phyloP scores from a whole-genome alignment of 331 rosid genomes.

The Rhamnella rubrinervis region DNA sequence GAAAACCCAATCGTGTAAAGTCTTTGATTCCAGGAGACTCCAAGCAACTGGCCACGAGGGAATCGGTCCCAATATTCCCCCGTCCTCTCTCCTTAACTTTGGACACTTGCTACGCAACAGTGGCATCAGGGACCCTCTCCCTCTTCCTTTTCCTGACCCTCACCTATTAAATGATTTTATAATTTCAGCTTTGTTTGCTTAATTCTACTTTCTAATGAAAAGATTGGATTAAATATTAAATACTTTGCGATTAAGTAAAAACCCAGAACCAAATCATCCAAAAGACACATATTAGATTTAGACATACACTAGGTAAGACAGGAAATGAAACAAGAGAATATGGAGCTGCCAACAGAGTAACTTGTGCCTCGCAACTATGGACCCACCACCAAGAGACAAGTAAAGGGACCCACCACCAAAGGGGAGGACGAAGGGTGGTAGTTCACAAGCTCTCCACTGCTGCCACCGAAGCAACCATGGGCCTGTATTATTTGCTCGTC shows the following conservation, averaged over 20 bases:
- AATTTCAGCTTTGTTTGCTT: neutral
- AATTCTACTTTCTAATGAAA: neutral
- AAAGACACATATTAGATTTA: no score
- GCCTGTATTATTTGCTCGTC: no score
- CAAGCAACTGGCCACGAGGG: conserved; percentile 25
- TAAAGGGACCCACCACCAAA: neutral
- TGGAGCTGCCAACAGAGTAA: conserved; percentile 16
- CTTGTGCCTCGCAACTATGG: conserved; percentile 20
- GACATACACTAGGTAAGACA: neutral
- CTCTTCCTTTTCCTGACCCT: neutral
- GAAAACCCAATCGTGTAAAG: conserved; percentile 1
- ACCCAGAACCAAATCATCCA: no score
- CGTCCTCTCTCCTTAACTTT: neutral
- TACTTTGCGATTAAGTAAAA: no score
- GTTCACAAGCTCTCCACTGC: conserved; percentile 28
- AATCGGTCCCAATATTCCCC: conserved; percentile 22
- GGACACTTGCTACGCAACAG: conserved; percentile 25
- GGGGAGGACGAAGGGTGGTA: conserved; percentile 1
- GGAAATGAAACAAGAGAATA: conserved; percentile 12
- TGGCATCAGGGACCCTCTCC: conserved; percentile 13
- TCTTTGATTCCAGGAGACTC: neutral
- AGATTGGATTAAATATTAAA: no score
- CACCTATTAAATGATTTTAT: no score
- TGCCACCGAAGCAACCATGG: conserved; percentile 22
- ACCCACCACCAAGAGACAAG: conserved; percentile 29